Conservation (phyloP, 2,329 filamentous ascomycete species). For the Epichloe aotearoae region DNA sequence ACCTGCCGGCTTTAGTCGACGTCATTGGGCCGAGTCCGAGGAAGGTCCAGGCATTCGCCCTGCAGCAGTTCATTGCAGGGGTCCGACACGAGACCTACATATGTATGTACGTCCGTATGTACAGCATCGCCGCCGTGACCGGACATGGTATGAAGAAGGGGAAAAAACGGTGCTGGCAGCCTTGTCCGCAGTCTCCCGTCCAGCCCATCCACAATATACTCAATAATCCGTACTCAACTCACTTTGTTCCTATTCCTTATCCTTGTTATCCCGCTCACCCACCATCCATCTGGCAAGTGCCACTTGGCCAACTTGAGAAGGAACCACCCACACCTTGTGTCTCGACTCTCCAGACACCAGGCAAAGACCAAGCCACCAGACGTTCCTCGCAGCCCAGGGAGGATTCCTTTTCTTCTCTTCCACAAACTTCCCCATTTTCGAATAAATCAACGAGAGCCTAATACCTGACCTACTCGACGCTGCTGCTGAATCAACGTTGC, state of each 20-base stretch:
- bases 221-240: no score
- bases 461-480: not conserved
- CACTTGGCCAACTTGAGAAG: not conserved
- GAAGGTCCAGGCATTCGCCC: not conserved
- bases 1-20: no score
- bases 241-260: no score
- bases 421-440: not conserved
- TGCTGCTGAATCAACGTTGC: not conserved
- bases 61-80: not conserved
- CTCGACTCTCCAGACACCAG: no score
- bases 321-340: not conserved
- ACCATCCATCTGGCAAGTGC: not conserved
- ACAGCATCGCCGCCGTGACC: not conserved
- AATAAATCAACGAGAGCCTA: not conserved
- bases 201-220: not conserved
- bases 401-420: not conserved
- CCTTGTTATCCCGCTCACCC: not conserved
- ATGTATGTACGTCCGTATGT: not conserved
- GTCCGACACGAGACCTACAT: no score
- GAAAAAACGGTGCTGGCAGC: not conserved
- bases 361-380: no score
- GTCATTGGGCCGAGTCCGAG: no score
- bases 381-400: not conserved
- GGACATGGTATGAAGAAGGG: not conserved
- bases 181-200: not conserved